These are phyloP conservation scores for Ephemerocybe angulata DNA, from an alignment of 768 basidiomycete species.

Conservation along the genomic window DNA sequence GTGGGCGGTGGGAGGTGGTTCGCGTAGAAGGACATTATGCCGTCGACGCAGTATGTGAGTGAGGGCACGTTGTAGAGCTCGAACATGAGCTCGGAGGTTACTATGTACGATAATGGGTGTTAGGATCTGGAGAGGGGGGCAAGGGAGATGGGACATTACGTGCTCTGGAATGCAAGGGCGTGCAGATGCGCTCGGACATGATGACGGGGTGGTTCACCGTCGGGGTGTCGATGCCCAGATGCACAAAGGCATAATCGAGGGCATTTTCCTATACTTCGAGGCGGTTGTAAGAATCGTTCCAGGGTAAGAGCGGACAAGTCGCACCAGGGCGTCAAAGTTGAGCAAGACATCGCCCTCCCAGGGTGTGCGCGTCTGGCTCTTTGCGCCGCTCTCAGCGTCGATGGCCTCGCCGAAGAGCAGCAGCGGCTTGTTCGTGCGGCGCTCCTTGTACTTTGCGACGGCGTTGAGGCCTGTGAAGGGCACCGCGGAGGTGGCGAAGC, in stretches of 20 bases:
- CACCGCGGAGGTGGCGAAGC: constrained; percentile 59
- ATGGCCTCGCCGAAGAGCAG: constrained; percentile 85
- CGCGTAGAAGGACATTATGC: constrained; percentile 88
- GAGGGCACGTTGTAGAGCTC: constrained; percentile 87
- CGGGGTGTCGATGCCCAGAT: constrained; percentile 75
- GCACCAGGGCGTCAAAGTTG: constrained; percentile 90
- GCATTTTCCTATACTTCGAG: constrained; percentile 78
- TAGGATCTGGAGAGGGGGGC: constrained; percentile 1
- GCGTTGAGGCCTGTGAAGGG: constrained; percentile 69
- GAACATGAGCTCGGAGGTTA: constrained; percentile 95
- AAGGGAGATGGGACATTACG: constrained; percentile 62
- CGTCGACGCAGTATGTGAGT: constrained; percentile 84
- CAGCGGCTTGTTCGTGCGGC: constrained; percentile 77
- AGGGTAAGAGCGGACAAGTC: constrained; percentile 28
- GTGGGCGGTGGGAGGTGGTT: constrained; percentile 48
- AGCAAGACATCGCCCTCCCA: constrained; percentile 94
- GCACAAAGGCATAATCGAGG: constrained; percentile 86
- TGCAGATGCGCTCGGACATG: constrained; percentile 89
- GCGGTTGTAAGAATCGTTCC: constrained; percentile 13
- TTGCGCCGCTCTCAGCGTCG: constrained; percentile 81
- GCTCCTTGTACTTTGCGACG: constrained; percentile 85
- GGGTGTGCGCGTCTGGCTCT: constrained; percentile 72
- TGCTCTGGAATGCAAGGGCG: constrained; percentile 83
- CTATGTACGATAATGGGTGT: constrained; percentile 33
- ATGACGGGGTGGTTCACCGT: constrained; percentile 82